Evolutionary conservation across 257 asterid species (phyloP).

Genomic region (Knoxia roxburghii): DNA sequence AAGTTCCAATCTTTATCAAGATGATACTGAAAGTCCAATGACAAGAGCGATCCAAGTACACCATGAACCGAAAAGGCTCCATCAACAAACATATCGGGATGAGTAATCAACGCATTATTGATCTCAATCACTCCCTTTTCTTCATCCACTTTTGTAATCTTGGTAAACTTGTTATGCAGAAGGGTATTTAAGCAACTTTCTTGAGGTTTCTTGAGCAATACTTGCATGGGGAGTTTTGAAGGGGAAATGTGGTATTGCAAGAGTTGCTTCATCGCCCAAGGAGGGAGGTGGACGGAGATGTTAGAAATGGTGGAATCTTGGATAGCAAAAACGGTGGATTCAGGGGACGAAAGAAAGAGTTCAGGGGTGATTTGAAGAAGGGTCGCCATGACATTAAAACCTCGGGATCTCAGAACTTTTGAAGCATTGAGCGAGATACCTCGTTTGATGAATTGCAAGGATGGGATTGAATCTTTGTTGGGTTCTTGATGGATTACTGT

Average conservation of each 20-base stretch:
- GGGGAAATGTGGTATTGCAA: slow-evolving; percentile 60
- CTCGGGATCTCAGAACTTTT: slow-evolving; percentile 50
- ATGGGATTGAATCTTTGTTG: slow-evolving; percentile 9
- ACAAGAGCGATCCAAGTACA: slow-evolving; percentile 36
- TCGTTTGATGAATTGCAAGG: slow-evolving; percentile 15
- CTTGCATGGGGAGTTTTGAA: slow-evolving; percentile 34
- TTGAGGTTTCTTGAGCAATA: slow-evolving; percentile 35
- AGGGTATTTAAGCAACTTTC: slow-evolving; percentile 54
- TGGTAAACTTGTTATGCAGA: slow-evolving; percentile 17
- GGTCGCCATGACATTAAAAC: slow-evolving; percentile 59
- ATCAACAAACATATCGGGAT: slow-evolving; percentile 60
- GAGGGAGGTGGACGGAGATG: slow-evolving; percentile 39
- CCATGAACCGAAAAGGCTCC: slow-evolving; percentile 61
- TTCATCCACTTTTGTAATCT: slow-evolving; percentile 35
- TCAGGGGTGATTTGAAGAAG: slow-evolving; percentile 77
- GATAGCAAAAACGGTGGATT: slow-evolving; percentile 62
- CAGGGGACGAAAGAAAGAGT: slow-evolving; percentile 48
- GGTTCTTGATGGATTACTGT: slow-evolving; percentile 24
- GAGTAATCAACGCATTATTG: slow-evolving; percentile 51
- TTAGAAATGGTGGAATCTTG: slow-evolving; percentile 61
- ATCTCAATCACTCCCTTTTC: slow-evolving; percentile 31
- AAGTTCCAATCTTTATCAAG: slow-evolving; percentile 13
- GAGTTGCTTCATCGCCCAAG: slow-evolving; percentile 53
- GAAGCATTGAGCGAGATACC: slow-evolving; percentile 52
- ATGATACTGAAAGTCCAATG: slow-evolving; percentile 6